These are phyloP conservation scores for Rhodotorula sp. DNA, from an alignment of 1,284 basidiomycete genomes.

Conservation along the genomic window DNA sequence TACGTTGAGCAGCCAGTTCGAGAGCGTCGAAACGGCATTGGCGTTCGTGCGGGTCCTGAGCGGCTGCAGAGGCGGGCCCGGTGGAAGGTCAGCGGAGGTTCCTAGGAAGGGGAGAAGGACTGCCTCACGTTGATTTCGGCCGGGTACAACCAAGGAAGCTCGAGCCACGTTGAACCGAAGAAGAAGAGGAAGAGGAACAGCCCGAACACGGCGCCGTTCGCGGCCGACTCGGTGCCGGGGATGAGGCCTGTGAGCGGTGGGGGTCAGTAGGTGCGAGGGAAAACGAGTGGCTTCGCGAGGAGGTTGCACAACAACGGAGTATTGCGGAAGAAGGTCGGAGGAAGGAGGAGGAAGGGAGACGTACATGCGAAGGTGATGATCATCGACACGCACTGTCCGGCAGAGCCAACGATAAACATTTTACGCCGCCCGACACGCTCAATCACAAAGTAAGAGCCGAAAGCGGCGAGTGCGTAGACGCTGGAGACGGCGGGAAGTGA, in stretches of 20 bases:
- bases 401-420: constrained; percentile 57
- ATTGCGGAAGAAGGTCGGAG: too few species aligned
- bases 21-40: constrained; percentile 59
- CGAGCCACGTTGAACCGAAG: constrained; percentile 56
- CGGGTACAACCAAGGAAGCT: constrained; percentile 47
- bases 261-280: too few species aligned
- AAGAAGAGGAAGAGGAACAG: constrained; percentile 55
- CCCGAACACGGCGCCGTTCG: constrained; percentile 50
- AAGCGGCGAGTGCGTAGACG: constrained; percentile 56
- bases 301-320: too few species aligned
- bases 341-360: too few species aligned
- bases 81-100: too few species aligned
- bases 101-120: too few species aligned
- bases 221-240: constrained; percentile 30
- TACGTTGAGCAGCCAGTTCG: constrained; percentile 48
- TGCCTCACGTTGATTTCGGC: constrained; percentile 53
- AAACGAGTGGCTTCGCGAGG: neutral
- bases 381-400: constrained; percentile 54
- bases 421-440: constrained; percentile 56
- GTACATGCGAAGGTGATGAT: constrained; percentile 55
- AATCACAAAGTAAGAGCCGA: constrained; percentile 55
- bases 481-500: too few species aligned
- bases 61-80: constrained; percentile 39
- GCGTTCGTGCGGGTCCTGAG: constrained; percentile 58
- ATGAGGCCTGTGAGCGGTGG: constrained; percentile 49